Evolutionary conservation across 2,329 filamentous ascomycete genomes (phyloP).

Genomic region (Fusarium verrucosum): DNA sequence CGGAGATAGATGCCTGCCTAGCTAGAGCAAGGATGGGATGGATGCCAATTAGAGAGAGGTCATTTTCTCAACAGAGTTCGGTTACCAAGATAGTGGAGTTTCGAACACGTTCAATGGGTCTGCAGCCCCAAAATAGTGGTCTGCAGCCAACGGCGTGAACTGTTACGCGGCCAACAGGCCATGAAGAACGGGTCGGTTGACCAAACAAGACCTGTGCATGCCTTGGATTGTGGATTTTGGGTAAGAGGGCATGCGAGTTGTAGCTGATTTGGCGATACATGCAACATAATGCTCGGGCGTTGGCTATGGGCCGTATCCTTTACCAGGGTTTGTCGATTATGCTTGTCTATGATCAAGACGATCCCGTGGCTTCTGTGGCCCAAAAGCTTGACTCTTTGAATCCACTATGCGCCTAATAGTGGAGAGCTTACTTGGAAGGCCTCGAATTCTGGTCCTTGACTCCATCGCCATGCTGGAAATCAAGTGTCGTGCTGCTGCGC

Average conservation of each 20-base stretch:
- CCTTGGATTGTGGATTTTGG: conserved; percentile 16
- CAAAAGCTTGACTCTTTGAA: conserved; percentile 9
- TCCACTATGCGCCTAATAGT: conserved; percentile 16
- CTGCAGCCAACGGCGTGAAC: conserved; percentile 21
- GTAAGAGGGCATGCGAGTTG: conserved; percentile 23
- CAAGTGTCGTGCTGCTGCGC: conserved; percentile 5
- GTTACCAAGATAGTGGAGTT: conserved; percentile 18
- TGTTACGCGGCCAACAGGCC: conserved; percentile 28
- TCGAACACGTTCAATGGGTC: conserved; percentile 18
- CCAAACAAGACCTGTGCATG: conserved; percentile 28
- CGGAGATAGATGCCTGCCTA: too few relatives aligned
- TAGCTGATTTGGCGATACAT: conserved; percentile 24
- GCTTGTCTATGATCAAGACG: conserved; percentile 7
- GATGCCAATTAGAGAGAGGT: conserved; percentile 14
- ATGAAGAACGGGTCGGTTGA: conserved; percentile 6
- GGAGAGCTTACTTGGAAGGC: conserved; percentile 26
- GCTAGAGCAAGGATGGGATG: conserved; percentile 17
- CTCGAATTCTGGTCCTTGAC: conserved; percentile 16
- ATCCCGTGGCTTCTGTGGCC: conserved; percentile 13
- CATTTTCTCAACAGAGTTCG: conserved; percentile 16
- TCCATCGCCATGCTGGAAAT: conserved; percentile 1
- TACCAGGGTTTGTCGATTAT: conserved; percentile 2
- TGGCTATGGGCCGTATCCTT: conserved; percentile 7
- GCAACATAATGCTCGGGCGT: conserved; percentile 21
- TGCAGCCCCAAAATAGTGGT: conserved; percentile 17